Evolutionary conservation across 768 basidiomycete species (phyloP), one percentile per base, ranked within the genome.

Genomic region (Punctularia strigosozonata): DNA sequence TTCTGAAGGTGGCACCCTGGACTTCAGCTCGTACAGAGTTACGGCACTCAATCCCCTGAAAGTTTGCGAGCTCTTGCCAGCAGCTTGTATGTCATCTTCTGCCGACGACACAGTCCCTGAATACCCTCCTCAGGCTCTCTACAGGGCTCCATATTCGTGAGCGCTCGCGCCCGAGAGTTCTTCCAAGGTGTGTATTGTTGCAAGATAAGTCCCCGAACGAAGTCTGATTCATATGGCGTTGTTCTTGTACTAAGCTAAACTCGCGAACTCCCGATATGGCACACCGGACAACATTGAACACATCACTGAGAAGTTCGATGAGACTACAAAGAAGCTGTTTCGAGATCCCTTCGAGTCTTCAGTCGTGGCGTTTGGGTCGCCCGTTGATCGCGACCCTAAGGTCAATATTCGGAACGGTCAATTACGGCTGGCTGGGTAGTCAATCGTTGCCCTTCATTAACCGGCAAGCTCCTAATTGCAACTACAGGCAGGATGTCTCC

Each of bases 1-100:
- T n/a, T n/a, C n/a, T n/a, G n/a, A n/a, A n/a, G 68, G 69, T 17
- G 60, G 62, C 3, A 66, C 62, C 4, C 52, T 64, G 4, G 66
- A 65, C 37, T 25, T 66, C 26, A 71, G 69, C 45, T 64, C 58
- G 39, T 65, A 54, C 56, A 17, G 10, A 4, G 39, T 49, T 18
- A 17, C 17, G 12, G 34, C 34, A 2, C 18, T 24, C 13, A 22
- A 26, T 6, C 44, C 49, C 7, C 5, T 50, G 5, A 35, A 36
- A 6, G 49, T 68, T 15, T 51, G 70, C 28, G 63, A 67, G 43
- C 51, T 66, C 32, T 52, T 54, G 12, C 53, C 56, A 25, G 50
- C 56, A 28, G 58, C 58, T 35, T 61, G 62, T 62, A 40, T 43
- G 58, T 21, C 22, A 8, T 33, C 21, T 12, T 0, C 3, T 39